Evolutionary conservation across 2,329 filamentous ascomycete genomes (phyloP), one percentile per base, ranked within the genome.

Genomic region (Trichophyton verrucosum): DNA sequence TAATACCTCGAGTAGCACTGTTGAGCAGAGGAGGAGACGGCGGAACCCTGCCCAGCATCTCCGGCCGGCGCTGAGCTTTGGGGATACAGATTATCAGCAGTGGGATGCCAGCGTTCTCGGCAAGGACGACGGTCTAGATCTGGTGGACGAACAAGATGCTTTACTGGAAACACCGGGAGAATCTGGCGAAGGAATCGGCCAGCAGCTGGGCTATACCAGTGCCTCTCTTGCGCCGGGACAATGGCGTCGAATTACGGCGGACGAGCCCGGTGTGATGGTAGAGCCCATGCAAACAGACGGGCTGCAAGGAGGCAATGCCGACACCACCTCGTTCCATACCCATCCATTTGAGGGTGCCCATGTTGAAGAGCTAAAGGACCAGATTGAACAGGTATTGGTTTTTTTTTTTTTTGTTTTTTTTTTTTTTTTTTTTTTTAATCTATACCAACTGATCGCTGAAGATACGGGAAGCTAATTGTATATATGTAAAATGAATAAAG

Each of bases 21-120:
- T 33, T 15, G 51, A 55, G n/a, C 27, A 55, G 51, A 55, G 51
- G 27, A 55, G 27, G 20, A 33, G 51, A 20, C 24, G 51, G 27
- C 24, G 7, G 22, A 61, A 62, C n/a, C 63, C 63, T 3, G 58
- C 64, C 1, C 61, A 59, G 17, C 57, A 62, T 17, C 60, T 60
- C 24, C 61, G 63, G 15, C 62, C 71, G 33, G 70, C 74, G 47
- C 73, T 72, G 22, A 75, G 72, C 60, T 77, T 77, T 68, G 73
- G 71, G 46, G 70, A 72, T 60, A 66, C 75, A 56, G 76, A 77
- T 64, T 72, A 15, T 65, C 33, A 57, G 17, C 55, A 57, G 55
- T 44, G 33, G 33, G 55, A 57, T 44, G n/a, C 55, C 17, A 33
- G 33, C 55, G 17, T 42, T 9, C 55, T 42, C n/a, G 40, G 44